Evolutionary conservation across 495 filamentous ascomycete genomes (phyloP).

Genomic region (Aspergillus coremiiformis): DNA sequence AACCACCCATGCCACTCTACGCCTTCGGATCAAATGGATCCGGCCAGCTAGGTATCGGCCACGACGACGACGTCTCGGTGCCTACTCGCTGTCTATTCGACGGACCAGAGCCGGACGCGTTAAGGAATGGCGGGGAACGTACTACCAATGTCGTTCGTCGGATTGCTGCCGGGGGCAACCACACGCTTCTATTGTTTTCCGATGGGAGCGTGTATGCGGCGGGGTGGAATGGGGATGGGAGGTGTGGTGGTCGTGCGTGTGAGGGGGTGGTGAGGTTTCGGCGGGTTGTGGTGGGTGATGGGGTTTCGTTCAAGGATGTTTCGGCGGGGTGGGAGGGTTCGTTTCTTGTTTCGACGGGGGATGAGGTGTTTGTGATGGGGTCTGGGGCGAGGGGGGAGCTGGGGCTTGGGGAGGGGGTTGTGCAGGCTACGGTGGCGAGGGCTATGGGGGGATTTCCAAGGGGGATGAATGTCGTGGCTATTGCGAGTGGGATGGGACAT

Average conservation of each 20-base stretch:
- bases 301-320: slow-evolving; percentile 26
- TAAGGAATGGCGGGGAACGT: background rate
- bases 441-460: slow-evolving; percentile 55
- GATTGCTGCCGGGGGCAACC: slow-evolving; percentile 76
- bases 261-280: slow-evolving; percentile 19
- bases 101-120: background rate
- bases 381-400: slow-evolving; percentile 63
- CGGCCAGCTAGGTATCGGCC: slow-evolving; percentile 76
- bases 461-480: slow-evolving; percentile 41
- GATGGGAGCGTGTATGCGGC: slow-evolving; percentile 52
- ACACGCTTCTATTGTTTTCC: slow-evolving; percentile 63
- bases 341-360: slow-evolving; percentile 41
- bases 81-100: slow-evolving; percentile 55
- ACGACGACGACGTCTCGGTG: slow-evolving; percentile 62
- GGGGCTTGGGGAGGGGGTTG: slow-evolving; percentile 45
- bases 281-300: slow-evolving; percentile 18
- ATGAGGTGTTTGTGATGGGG: slow-evolving; percentile 55
- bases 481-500: slow-evolving; percentile 73
- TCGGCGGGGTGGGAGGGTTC: slow-evolving; percentile 75
- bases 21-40: slow-evolving; percentile 90
- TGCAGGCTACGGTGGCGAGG: background rate
- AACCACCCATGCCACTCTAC: slow-evolving; percentile 58
- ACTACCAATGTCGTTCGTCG: background rate
- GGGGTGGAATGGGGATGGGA: slow-evolving; percentile 53
- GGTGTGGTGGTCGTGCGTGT: slow-evolving; percentile 19